Evolutionary conservation across 2,329 filamentous ascomycete genomes (phyloP), one percentile per base, ranked within the genome.

Genomic region (Colletotrichum acutatum): DNA sequence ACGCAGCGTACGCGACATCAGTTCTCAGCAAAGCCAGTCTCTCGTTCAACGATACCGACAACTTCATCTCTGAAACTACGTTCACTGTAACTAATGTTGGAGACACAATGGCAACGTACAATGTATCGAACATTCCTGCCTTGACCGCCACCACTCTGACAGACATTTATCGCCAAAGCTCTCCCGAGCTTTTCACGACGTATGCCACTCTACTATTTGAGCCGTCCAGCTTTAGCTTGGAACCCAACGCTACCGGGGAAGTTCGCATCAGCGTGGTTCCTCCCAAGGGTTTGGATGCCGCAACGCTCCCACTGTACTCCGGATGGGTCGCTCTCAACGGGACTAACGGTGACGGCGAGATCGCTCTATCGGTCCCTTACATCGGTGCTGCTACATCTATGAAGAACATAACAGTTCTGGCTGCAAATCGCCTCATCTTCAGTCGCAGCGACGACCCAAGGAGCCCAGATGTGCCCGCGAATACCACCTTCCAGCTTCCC

Each of bases 11-110:
- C 74, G 82, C 87, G 5, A 89, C 84, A 2, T 86, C 87, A 1
- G 77, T 89, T 6, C 80, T 92, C 26, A 87, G 85, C 76, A 86
- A 84, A 11, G 87, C 87, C 6, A 88, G 86, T 77, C 80, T 93
- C 14, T 86, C 88, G 3, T 91, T 92, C 81, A 92, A 92, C 77
- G 90, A 92, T 78, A 90, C 90, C 0, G 87, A 89, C 75, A 79
- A 91, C 82, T 86, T 90, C 72, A 78, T 80, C 42, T 79, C 83
- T 7, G 82, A 81, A 1, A 81, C 86, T 42, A 85, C 86, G 74
- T 90, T 92, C 77, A 86, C 83, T 28, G 83, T 92, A 72, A 84
- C 80, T 75, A 92, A 92, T 81, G 82, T 83, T 7, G 88, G 87
- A 53, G 80, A 80, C 16, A 81, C 83, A 22, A 78, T 83, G 0